Percentiles rank a stretch among this genome's conserved stretches.
These are phyloP conservation scores for Nemania sp. DNA, from an alignment of 2,329 filamentous ascomycete genomes.

Conservation along the genomic window DNA sequence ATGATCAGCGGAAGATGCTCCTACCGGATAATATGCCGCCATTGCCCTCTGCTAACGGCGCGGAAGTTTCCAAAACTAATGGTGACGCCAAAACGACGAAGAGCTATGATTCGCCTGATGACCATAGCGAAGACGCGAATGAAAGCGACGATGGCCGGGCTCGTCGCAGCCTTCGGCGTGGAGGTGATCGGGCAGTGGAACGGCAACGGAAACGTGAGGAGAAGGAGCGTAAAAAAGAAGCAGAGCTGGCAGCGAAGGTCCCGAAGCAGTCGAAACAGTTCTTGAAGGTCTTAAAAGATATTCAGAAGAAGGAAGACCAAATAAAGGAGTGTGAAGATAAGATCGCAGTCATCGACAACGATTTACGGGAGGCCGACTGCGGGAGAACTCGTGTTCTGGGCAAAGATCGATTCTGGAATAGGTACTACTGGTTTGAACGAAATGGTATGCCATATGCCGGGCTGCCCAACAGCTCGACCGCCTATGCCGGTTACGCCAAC, in stretches of 20 bases:
- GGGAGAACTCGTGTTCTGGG: conserved; percentile 87
- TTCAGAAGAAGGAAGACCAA: conserved; percentile 81
- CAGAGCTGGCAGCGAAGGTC: conserved; percentile 65
- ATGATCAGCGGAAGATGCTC: conserved; percentile 74
- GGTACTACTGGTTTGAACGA: conserved; percentile 98
- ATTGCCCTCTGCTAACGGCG: conserved; percentile 54
- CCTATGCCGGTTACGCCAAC: conserved; percentile 86
- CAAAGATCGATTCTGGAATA: conserved; percentile 96
- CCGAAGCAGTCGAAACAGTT: conserved; percentile 87
- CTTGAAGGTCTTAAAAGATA: conserved; percentile 83
- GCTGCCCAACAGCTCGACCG: conserved; percentile 84
- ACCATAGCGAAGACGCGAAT: conserved; percentile 63
- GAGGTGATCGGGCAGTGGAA: conserved; percentile 71
- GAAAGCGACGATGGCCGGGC: conserved; percentile 70
- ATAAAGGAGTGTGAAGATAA: conserved; percentile 83
- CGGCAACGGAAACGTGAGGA: conserved; percentile 77
- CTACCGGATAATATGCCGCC: conserved; percentile 73
- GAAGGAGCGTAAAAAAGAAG: conserved; percentile 70
- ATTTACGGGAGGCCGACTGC: conserved; percentile 91
- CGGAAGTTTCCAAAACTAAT: conserved; percentile 53
- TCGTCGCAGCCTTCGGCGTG: conserved; percentile 60
- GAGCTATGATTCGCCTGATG: conserved; percentile 64
- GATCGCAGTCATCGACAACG: conserved; percentile 84
- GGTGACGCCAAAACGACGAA: conserved; percentile 66
- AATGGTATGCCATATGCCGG: conserved; percentile 97